Conservation (phyloP, 768 basidiomycete species). For the Leccinum truebloodii region DNA sequence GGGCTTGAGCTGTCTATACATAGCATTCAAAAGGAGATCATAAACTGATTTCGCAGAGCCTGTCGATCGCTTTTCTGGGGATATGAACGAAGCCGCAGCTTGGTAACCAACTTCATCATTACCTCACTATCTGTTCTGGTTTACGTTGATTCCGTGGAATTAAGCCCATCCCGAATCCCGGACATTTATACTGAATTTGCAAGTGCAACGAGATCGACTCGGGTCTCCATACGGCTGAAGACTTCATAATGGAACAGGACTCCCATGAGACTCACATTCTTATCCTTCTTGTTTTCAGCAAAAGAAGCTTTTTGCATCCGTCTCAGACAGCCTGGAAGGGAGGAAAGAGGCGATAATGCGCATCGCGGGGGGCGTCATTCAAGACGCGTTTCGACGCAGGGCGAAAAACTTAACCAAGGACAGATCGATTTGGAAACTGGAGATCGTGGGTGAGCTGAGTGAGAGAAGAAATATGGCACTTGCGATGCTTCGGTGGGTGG, state of each 20-base stretch:
- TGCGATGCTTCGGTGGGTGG: slow-evolving; percentile 13
- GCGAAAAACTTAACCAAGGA: slow-evolving; percentile 6
- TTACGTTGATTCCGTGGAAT: slow-evolving; percentile 32
- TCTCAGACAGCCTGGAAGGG: neutral
- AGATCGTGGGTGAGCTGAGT: slow-evolving; percentile 1
- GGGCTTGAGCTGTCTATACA: slow-evolving; percentile 1
- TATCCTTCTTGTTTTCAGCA: neutral
- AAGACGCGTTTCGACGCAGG: neutral
- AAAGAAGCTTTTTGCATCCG: neutral
- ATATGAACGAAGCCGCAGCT: slow-evolving; percentile 17
- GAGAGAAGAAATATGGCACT: slow-evolving; percentile 1
- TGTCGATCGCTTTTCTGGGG: slow-evolving; percentile 25
- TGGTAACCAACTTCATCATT: slow-evolving; percentile 31
- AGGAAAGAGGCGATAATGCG: slow-evolving; percentile 22
- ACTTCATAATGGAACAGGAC: neutral
- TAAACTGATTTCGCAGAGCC: neutral
- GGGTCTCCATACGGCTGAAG: slow-evolving; percentile 4
- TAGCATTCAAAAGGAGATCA: slow-evolving; percentile 7
- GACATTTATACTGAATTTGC: slow-evolving; percentile 4
- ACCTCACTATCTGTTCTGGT: slow-evolving; percentile 29
- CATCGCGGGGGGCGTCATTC: slow-evolving; percentile 10
- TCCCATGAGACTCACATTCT: neutral
- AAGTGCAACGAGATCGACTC: slow-evolving; percentile 28
- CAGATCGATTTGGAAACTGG: slow-evolving; percentile 14
- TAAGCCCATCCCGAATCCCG: slow-evolving; percentile 7